These are phyloP conservation scores for Naganishia liquefaciens DNA, from an alignment of 1,284 basidiomycete species.

Conservation along the genomic window DNA sequence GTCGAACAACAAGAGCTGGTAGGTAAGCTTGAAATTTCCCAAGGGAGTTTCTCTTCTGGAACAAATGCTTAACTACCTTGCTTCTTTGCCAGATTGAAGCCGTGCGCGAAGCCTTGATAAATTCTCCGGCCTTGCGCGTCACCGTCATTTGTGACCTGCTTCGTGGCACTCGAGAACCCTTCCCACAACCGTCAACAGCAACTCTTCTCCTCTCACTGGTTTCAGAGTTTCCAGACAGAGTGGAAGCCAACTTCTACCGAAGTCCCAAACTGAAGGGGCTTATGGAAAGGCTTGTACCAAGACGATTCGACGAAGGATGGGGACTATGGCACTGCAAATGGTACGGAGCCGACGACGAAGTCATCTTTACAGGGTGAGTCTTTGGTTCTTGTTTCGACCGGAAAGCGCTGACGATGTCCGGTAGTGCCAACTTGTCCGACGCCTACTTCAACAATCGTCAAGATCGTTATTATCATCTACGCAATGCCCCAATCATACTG, in stretches of 20 bases:
- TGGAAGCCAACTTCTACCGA: slow-evolving; percentile 76
- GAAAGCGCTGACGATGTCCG: background rate
- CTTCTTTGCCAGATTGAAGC: slow-evolving; percentile 63
- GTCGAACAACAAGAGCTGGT: slow-evolving; percentile 69
- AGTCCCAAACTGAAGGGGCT: slow-evolving; percentile 79
- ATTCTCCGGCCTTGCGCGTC: slow-evolving; percentile 66
- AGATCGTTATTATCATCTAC: slow-evolving; percentile 86
- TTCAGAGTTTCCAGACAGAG: slow-evolving; percentile 68
- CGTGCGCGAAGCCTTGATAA: slow-evolving; percentile 63
- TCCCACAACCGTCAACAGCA: slow-evolving; percentile 64
- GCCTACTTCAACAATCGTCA: slow-evolving; percentile 95
- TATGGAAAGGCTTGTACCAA: slow-evolving; percentile 76
- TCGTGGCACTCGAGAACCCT: slow-evolving; percentile 79
- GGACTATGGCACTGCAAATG: slow-evolving; percentile 98
- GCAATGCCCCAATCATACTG: slow-evolving; percentile 64
- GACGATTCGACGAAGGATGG: slow-evolving; percentile 96
- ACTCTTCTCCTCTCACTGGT: slow-evolving; percentile 72
- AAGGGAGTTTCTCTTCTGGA: slow-evolving; percentile 13
- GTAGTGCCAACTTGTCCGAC: slow-evolving; percentile 87
- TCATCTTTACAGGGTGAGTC: slow-evolving; percentile 88
- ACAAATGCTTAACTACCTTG: background rate
- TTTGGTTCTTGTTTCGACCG: background rate
- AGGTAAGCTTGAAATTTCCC: slow-evolving; percentile 43
- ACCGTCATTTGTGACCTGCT: slow-evolving; percentile 84
- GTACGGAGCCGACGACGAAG: slow-evolving; percentile 87